Conservation (phyloP, 139 green algal genomes). For the Ostreobium quekettii region DNA sequence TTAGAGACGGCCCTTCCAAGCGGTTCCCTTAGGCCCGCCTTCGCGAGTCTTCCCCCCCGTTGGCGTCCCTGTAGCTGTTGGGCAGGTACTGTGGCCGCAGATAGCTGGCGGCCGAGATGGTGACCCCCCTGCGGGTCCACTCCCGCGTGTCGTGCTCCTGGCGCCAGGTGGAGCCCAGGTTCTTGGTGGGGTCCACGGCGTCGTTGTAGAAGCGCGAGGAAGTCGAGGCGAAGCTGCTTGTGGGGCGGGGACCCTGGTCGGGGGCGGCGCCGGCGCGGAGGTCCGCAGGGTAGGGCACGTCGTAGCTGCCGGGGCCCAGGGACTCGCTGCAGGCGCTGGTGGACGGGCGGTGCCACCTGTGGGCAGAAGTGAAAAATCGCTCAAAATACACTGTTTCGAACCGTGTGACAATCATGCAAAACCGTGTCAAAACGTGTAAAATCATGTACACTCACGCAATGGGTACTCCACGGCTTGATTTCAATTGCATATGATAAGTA, state of each 20-base stretch:
- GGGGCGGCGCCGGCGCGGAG: conserved; percentile 2
- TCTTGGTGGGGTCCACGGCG: conserved; percentile 16
- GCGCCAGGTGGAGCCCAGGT: conserved; percentile 17
- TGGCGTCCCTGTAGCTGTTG: neutral
- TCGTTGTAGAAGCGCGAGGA: conserved; percentile 12
- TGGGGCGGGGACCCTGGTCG: neutral
- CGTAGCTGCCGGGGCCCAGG: conserved; percentile 13
- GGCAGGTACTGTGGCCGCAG: neutral
- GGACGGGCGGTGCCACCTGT: neutral
- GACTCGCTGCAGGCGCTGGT: neutral
- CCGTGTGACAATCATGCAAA: neutral
- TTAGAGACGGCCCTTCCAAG: too few relatives aligned
- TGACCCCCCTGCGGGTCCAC: neutral
- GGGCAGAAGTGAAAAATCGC: neutral
- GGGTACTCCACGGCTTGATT: neutral
- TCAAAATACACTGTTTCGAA: neutral
- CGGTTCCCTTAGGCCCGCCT: too few relatives aligned
- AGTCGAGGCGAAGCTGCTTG: conserved; percentile 6
- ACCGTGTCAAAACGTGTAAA: neutral
- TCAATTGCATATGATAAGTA: neutral
- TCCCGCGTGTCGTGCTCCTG: conserved; percentile 8
- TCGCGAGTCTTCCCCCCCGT: too few relatives aligned
- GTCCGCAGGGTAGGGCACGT: conserved; percentile 5
- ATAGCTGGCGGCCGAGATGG: neutral
- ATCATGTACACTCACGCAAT: neutral